Evolutionary conservation across 768 basidiomycete genomes (phyloP), one percentile per base, ranked within the genome.

Genomic region (Hortiboletus campestris): DNA sequence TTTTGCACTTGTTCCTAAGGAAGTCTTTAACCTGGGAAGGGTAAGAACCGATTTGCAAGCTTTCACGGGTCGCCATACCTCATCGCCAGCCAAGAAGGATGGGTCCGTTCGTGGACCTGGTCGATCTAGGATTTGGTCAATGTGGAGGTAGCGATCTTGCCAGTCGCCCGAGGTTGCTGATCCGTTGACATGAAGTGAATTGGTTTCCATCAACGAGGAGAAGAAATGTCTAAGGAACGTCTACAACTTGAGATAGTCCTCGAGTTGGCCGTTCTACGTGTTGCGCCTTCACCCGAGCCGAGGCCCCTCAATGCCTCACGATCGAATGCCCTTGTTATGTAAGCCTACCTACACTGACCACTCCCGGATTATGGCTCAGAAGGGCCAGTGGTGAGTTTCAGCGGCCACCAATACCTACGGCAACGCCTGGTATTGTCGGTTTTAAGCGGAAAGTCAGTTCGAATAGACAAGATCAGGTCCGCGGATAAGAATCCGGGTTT

Each of bases 401-500:
- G 81, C 56, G 90, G 93, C 0, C 93, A 96, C 69, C 81, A 86
- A 51, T 81, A 90, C 74, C 77, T 99, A 31, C 81, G 96, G 19
- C 84, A 88, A 58, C 86, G 95, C 29, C 77, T 98, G 5, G 88
- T 94, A 0, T 79, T 98, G n/a, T 91, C 91, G 1, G 80, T 98
- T 19, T 79, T 98, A 36, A 94, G 91, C 46, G 93, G 95, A 49
- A 91, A 89, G 63, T 76, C 87, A 40, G 82, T 96, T 4, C 81
- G 84, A 53, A 89, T 98, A 39, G 87, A 94, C 66, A 86, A 84
- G 61, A 97, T 99, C 56, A 85, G 97, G 28, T 77, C 91, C 1
- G 85, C 93, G 32, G 94, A 98, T 73, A 94, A 94, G 65, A 89
- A 98, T 70, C 95, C 96, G 25, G 97, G 97, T 69, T 74, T 99